Evolutionary conservation across 805 yeast genomes (phyloP), one percentile per base, ranked within the genome.

Genomic region (Barnettozyma populi): DNA sequence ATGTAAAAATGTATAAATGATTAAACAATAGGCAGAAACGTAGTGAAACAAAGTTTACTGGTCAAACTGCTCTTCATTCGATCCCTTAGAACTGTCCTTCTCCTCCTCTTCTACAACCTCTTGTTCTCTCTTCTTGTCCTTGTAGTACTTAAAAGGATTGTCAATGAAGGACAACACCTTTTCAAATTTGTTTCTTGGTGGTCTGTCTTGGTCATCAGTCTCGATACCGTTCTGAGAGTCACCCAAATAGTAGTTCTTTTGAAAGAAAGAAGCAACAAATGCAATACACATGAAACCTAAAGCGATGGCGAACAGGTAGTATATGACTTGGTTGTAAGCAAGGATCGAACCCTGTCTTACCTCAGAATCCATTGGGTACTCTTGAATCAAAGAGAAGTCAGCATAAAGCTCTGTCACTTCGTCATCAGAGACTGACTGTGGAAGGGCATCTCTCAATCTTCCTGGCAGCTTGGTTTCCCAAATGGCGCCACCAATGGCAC

Each of bases 401-500:
- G 56, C 63, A 41, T 55, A 70, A 41, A 57, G 59, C 1, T 40
- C 36, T 2, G 36, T 36, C 4, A 66, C 61, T 4, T 52, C 50
- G 1, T 55, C 56, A 36, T 59, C 63, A 21, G 51, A 53, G 18
- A 52, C 56, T 38, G 24, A 31, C 1, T 51, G 13, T 16, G 70
- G 70, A 32, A 70, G 48, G 47, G 59, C 55, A 36, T 60, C 50
- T 46, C 58, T 55, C 47, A 71, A 56, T 34, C 59, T 55, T 5
- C n/a, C 50, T 8, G 68, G 69, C 49, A 69, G 44, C 49, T 67
- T 66, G 7, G 61, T 53, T 47, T 58, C 50, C 62, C 66, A 64
- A 36, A 71, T 59, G n/a, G 72, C 67, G 49, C 64, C 67, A n/a
- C 67, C 55, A 40, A 69, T 61, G 7, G 74, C 70, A 36, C 54